phyloP scores from a whole-genome alignment of 1,139 yeast genomes.

The Yamadazyma songkhlaensis region DNA sequence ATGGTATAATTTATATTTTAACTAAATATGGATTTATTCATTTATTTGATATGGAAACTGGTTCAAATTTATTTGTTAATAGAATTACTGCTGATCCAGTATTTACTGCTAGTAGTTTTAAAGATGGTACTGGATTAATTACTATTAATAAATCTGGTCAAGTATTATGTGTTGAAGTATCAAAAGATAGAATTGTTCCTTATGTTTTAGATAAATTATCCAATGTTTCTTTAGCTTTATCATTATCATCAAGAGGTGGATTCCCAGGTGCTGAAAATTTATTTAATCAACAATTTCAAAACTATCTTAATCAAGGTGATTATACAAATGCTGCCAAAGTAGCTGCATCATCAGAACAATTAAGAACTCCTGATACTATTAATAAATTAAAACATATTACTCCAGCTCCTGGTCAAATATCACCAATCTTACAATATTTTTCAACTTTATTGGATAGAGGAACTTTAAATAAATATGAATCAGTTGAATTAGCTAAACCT shows the following conservation, averaged over 20 bases:
- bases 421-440: conserved; percentile 92
- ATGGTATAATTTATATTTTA: conserved; percentile 82
- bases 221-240: conserved; percentile 82
- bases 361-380: conserved; percentile 94
- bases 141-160: conserved; percentile 96
- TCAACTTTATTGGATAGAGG: conserved; percentile 92
- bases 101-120: conserved; percentile 81
- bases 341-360: conserved; percentile 92
- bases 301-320: conserved; percentile 78
- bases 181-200: conserved; percentile 83
- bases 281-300: conserved; percentile 89
- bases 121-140: conserved; percentile 76
- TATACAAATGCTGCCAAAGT: conserved; percentile 92
- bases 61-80: conserved; percentile 90
- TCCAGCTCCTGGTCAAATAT: conserved; percentile 93
- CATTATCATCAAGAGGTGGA: conserved; percentile 93
- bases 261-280: conserved; percentile 95
- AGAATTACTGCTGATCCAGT: conserved; percentile 96
- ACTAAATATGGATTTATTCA: conserved; percentile 98
- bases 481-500: conserved; percentile 92
- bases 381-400: conserved; percentile 88
- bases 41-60: conserved; percentile 90
- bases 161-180: conserved; percentile 87
- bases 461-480: conserved; percentile 87
- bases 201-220: conserved; percentile 85